Base-by-base conservation (phyloP, 495 filamentous ascomycete genomes). In the Jackrogersella minutella region DNA sequence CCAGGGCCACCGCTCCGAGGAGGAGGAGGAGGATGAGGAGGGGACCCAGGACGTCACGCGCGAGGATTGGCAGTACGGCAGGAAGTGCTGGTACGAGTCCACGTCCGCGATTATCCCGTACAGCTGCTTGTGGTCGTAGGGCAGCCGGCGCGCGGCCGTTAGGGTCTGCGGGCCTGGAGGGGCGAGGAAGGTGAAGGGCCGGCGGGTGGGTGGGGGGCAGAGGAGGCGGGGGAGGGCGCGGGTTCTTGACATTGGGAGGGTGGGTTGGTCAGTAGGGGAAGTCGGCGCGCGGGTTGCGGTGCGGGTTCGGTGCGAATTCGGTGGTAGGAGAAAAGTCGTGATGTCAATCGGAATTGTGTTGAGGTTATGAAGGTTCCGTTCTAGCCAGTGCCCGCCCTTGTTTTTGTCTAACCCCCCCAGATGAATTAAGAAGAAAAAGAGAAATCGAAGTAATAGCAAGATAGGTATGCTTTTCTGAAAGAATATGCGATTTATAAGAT, bases 81-180 rank as follows among this genome's bases (percentile, higher is more conserved):
- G 86, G 86, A 96, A 98, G 64, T 78, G 70, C 39, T 78, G 77
- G 87, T 97, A 99, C 68, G 84, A 85, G 75, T 89, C 82, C 64
- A 97, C 87, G 74, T 96, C 91, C 73, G 92, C 84, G 76, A 97
- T 91, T 30, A 97, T 80, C 58, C 79, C 79, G 88, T 92, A 97
- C 67, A 99, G 85, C 0, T 84, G 77, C 3, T 71, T 57, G 44
- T 87, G 82, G 1, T 86, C 77, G 84, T 96, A 96, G 24, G 91
- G 91, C 61, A 99, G 89, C n/a, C 83, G 89, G 62, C 91, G 90
- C 40, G 84, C 81, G 16, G 91, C 92, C 62, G 82, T 84, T 64
- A 97, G 85, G 67, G 80, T 86, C 66, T 87, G 85, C 0, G 81
- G 64, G 22, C 14, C 8, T 0, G 30, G 71, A 56, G 80, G 74